Evolutionary conservation across 805 yeast genomes (phyloP), one percentile per base, ranked within the genome.

Genomic region (Pichia nanzhaoensis): DNA sequence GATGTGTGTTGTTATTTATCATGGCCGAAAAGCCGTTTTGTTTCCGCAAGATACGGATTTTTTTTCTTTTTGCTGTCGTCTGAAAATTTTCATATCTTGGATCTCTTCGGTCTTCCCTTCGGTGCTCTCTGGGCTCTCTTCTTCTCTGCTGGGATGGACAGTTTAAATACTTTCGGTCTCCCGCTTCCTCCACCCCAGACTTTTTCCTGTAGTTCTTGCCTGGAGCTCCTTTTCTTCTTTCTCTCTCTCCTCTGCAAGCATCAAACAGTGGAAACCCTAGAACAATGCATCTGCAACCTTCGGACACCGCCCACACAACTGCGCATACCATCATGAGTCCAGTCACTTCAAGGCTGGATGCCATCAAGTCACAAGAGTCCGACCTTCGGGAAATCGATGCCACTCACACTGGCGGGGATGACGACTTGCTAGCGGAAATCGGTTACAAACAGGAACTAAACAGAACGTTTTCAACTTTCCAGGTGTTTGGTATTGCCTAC

Each of bases 361-460:
- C 47, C 14, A 59, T 59, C 34, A 46, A 42, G n/a, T 48, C 57
- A 2, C 30, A 45, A n/a, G 57, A 57, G 50, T 51, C 65, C 10
- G 54, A 50, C 0, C 30, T 59, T 12, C 52, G 66, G 37, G 48
- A 54, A n/a, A 59, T 61, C 36, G 61, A 61, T 46, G 58, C 66
- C 14, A 50, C 46, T 31, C 45, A 47, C 14, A 56, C 60, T 5
- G 51, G 24, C 8, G 55, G 52, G n/a, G 66, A 60, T 51, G 63
- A 50, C 24, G 66, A 66, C 34, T 59, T 69, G 39, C 61, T 74
- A 47, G 73, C 70, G 16, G 77, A 78, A 50, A 75, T 83, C 44
- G 90, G 90, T 8, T 82, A 83, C 60, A 79, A 79, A 56, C 83
- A 80, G 56, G 89, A 83, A 55, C 65, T 82, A 41, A 69, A 69